These are phyloP conservation scores for Hyphopichia wangnamkhiaoensis DNA, from an alignment of 1,139 yeast species.

Conservation along the genomic window DNA sequence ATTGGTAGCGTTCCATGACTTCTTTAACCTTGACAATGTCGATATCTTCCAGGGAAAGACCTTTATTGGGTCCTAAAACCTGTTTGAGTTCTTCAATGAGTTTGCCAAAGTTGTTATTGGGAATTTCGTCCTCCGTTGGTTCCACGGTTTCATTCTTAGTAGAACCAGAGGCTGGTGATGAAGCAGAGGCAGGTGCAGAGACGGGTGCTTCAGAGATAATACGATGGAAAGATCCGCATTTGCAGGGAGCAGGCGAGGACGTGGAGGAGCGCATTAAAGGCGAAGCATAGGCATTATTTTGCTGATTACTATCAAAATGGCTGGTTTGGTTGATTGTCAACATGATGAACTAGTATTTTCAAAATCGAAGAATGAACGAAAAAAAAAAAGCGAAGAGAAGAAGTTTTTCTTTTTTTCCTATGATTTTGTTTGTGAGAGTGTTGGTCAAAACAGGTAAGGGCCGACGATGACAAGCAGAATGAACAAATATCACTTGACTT, in stretches of 20 bases:
- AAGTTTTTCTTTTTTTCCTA: neutral
- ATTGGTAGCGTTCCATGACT: conserved; percentile 50
- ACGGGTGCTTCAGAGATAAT: neutral
- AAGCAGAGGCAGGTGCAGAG: neutral
- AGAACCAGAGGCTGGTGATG: neutral
- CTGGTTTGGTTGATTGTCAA: conserved; percentile 2
- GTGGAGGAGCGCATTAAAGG: conserved; percentile 4
- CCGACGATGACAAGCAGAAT: neutral
- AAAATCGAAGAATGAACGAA: neutral
- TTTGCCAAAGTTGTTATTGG: conserved; percentile 26
- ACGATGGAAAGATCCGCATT: conserved; percentile 1
- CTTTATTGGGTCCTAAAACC: conserved; percentile 37
- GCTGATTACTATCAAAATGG: neutral
- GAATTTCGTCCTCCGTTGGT: conserved; percentile 5
- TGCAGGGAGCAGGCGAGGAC: conserved; percentile 2
- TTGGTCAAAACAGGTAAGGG: neutral
- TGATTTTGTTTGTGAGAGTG: too few species aligned
- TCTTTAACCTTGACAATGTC: conserved; percentile 50
- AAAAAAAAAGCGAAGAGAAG: neutral
- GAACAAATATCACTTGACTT: conserved; percentile 6
- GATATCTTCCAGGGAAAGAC: conserved; percentile 51
- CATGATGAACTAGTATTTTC: neutral
- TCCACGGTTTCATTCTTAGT: neutral
- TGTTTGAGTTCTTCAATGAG: conserved; percentile 32
- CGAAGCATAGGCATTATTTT: conserved; percentile 4